Evolutionary conservation across 2,329 filamentous ascomycete species (phyloP).

Genomic region (Chrysoporthe deuterocubensis): DNA sequence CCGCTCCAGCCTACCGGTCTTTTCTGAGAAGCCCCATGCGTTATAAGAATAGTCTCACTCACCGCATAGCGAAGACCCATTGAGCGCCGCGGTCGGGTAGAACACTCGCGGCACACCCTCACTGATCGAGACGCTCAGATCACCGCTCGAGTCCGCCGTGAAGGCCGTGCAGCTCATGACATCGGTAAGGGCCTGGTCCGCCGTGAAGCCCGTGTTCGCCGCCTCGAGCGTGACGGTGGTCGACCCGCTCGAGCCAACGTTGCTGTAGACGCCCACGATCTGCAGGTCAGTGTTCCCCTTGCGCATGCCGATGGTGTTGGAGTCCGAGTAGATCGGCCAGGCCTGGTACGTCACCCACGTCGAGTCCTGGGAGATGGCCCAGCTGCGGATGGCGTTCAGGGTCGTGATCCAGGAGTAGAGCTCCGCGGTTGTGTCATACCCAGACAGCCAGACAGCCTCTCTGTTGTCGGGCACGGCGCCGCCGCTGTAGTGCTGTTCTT

Average conservation of each 20-base stretch:
- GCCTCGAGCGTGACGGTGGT: constrained; percentile 40
- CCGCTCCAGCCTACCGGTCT: too few species aligned
- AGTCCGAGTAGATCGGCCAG: constrained; percentile 44
- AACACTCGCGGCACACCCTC: constrained; percentile 48
- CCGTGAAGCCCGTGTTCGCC: constrained; percentile 44
- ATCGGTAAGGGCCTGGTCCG: constrained; percentile 42
- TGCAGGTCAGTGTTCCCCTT: constrained; percentile 46
- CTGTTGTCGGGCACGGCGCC: constrained; percentile 48
- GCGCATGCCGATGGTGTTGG: constrained; percentile 47
- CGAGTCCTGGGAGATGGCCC: constrained; percentile 43
- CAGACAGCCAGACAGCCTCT: constrained; percentile 54
- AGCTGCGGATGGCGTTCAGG: constrained; percentile 55
- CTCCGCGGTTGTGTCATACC: constrained; percentile 46
- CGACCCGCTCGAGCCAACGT: constrained; percentile 41
- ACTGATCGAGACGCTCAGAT: constrained; percentile 47
- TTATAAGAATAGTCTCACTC: constrained; percentile 5
- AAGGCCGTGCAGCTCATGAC: constrained; percentile 48
- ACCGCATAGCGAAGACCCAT: constrained; percentile 42
- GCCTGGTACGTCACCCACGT: constrained; percentile 46
- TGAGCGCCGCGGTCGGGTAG: constrained; percentile 41
- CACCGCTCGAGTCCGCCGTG: constrained; percentile 47
- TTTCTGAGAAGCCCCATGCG: background rate
- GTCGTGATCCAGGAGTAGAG: constrained; percentile 50
- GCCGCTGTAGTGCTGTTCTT: constrained; percentile 59
- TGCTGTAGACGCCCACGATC: constrained; percentile 47